A percentile compares a stretch with the other conserved stretches of the same genome.
Evolutionary conservation across 306 rosid species (phyloP).

Genomic region (Albizia julibrissin): DNA sequence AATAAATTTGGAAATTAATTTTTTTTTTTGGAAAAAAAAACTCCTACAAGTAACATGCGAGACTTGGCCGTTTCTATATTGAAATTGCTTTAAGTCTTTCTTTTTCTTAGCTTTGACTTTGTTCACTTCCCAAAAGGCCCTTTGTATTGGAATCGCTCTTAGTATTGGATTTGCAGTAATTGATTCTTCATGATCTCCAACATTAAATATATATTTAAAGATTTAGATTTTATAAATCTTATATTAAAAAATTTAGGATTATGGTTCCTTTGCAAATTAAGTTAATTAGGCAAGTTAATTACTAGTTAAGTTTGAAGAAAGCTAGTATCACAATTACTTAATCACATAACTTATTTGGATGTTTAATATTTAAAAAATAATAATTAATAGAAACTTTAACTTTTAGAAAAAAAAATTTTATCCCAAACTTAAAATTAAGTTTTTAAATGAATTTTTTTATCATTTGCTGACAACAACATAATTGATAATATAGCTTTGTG

Average conservation of each 20-base stretch:
- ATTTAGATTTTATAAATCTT: neutral
- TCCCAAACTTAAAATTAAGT: neutral
- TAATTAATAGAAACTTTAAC: neutral
- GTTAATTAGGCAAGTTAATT: neutral
- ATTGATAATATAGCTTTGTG: no score
- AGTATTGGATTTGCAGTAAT: neutral
- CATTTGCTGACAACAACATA: neutral
- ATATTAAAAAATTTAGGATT: neutral
- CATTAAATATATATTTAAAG: neutral
- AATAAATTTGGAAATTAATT: slow-evolving; percentile 37
- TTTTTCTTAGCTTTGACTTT: slow-evolving; percentile 13
- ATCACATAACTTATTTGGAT: neutral
- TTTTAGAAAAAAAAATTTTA: neutral
- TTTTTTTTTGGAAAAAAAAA: slow-evolving; percentile 15
- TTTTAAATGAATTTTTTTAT: no score
- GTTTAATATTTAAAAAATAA: neutral
- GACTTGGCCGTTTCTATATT: slow-evolving; percentile 58
- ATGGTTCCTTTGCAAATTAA: neutral
- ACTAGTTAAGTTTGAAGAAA: neutral
- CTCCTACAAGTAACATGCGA: slow-evolving; percentile 58
- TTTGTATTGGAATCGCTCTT: neutral
- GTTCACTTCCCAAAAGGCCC: slow-evolving; percentile 44
- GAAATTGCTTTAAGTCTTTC: neutral
- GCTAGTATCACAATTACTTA: neutral
- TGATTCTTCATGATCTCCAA: neutral